phyloP scores from a whole-genome alignment of 805 yeast species.

The Pichia insulana region DNA sequence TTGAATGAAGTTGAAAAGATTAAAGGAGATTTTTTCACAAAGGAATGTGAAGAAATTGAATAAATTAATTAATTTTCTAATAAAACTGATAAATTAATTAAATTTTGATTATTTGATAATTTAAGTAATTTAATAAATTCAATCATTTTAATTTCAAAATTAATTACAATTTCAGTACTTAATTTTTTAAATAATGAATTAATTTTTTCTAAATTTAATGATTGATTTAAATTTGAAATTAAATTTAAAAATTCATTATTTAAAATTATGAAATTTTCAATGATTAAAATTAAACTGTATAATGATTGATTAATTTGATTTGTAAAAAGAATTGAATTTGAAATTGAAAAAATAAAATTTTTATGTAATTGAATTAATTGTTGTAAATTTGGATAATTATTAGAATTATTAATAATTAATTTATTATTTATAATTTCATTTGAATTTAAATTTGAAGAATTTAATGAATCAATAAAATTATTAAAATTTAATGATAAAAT shows the following conservation, averaged over 20 bases:
- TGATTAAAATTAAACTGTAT: constrained; percentile 13
- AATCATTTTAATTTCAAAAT: constrained; percentile 34
- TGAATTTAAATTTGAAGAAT: not conserved
- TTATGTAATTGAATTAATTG: constrained; percentile 34
- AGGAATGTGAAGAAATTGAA: constrained; percentile 7
- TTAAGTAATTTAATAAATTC: constrained; percentile 41
- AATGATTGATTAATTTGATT: constrained; percentile 10
- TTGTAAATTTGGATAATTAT: constrained; percentile 35
- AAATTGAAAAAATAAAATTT: constrained; percentile 28
- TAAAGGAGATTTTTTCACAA: constrained; percentile 31
- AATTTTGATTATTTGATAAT: constrained; percentile 40
- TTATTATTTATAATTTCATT: too few species aligned
- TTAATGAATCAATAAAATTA: not conserved
- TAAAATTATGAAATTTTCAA: constrained; percentile 32
- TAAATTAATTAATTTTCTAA: not conserved
- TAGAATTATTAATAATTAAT: too few species aligned
- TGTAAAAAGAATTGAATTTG: constrained; percentile 21
- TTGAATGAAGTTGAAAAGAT: constrained; percentile 13
- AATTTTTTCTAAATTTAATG: constrained; percentile 17
- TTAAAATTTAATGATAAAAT: constrained; percentile 34
- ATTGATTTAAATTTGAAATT: constrained; percentile 9
- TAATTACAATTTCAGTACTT: constrained; percentile 30
- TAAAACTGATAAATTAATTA: constrained; percentile 37
- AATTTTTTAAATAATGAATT: constrained; percentile 34
- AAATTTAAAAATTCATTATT: constrained; percentile 24